A percentile compares a stretch with the other conserved stretches of the same genome.
These are phyloP conservation scores for Tricholoma furcatifolium DNA, from an alignment of 768 basidiomycete species.

Conservation along the genomic window DNA sequence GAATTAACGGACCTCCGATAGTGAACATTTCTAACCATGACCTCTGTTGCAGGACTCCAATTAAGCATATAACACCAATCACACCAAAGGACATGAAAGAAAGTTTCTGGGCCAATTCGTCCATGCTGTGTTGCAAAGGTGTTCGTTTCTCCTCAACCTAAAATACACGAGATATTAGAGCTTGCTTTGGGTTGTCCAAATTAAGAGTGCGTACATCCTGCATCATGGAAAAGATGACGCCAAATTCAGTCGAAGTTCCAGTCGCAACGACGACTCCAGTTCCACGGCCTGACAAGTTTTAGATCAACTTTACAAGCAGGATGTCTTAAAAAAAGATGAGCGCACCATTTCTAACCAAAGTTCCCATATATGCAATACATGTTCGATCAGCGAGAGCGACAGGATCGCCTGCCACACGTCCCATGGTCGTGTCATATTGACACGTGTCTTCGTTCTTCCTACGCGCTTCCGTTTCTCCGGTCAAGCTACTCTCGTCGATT, in stretches of 20 bases:
- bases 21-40: conserved; percentile 99
- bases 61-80: conserved; percentile 89
- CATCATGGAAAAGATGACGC: conserved; percentile 97
- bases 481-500: conserved; percentile 93
- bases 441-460: conserved; percentile 64
- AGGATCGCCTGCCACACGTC: conserved; percentile 31
- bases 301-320: neutral
- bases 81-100: conserved; percentile 91
- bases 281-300: conserved; percentile 58
- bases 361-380: conserved; percentile 96
- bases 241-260: conserved; percentile 89
- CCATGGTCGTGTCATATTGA: conserved; percentile 33
- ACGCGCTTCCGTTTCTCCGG: conserved; percentile 87
- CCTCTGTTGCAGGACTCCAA: conserved; percentile 82
- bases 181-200: conserved; percentile 7
- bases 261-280: conserved; percentile 86
- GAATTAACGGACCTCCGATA: conserved; percentile 74
- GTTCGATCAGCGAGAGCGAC: conserved; percentile 77
- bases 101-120: conserved; percentile 91
- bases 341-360: conserved; percentile 84
- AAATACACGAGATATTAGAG: conserved; percentile 20
- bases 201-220: conserved; percentile 64
- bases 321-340: conserved; percentile 15
- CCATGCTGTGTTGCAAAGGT: conserved; percentile 92
- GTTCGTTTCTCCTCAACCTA: conserved; percentile 85